Evolutionary conservation across 78 protist species (phyloP).

Genomic region (Bodo saltans): DNA sequence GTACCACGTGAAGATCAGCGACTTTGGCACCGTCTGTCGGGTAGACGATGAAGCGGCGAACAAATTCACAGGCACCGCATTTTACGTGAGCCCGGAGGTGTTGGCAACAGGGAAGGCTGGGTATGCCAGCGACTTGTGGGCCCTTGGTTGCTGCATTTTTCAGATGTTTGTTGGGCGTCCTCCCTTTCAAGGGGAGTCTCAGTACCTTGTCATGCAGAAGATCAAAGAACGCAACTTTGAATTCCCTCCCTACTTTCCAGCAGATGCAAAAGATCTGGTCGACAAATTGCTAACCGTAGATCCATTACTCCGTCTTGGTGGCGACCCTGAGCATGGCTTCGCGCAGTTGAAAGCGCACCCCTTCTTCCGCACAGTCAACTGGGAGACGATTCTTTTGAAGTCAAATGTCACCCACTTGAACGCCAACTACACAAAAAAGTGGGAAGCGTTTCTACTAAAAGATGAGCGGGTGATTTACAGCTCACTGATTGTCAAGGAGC

Average conservation of each 20-base stretch:
- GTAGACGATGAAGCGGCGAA: not conserved
- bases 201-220: conserved; percentile 68
- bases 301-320: conserved; percentile 41
- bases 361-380: conserved; percentile 59
- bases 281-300: conserved; percentile 34
- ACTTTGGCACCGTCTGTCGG: conserved; percentile 71
- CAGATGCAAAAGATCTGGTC: conserved; percentile 52
- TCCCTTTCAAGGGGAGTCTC: conserved; percentile 47
- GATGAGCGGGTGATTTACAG: conserved; percentile 56
- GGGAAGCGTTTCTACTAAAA: conserved; percentile 33
- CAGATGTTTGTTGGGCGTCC: conserved; percentile 69
- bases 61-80: conserved; percentile 20
- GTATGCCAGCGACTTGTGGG: conserved; percentile 73
- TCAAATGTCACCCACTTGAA: conserved; percentile 10
- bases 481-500: conserved; percentile 35
- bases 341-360: conserved; percentile 51
- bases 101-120: not conserved
- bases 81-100: conserved; percentile 18
- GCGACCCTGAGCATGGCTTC: conserved; percentile 25
- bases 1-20: conserved; percentile 89
- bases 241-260: conserved; percentile 66
- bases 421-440: conserved; percentile 19
- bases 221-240: not conserved
- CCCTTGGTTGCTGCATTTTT: conserved; percentile 80
- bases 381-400: conserved; percentile 19